A percentile compares a stretch with the other conserved stretches of the same genome.
Conservation (phyloP, 2,329 filamentous ascomycete genomes). For the Drechslerella dactyloides region DNA sequence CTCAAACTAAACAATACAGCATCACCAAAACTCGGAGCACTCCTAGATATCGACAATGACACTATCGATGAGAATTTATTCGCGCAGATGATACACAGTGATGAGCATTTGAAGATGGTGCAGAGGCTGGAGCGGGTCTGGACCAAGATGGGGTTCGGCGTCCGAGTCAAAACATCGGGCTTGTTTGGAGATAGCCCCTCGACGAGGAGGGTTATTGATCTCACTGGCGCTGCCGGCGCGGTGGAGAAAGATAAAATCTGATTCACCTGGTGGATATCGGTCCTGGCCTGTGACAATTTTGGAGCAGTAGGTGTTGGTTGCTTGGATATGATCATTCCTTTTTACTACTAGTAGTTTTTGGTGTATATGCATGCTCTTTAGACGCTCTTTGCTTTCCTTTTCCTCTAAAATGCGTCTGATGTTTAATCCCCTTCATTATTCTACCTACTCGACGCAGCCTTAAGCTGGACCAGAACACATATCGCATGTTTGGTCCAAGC, state of each 20-base stretch:
- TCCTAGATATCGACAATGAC: slow-evolving; percentile 13
- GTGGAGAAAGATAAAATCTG: slow-evolving; percentile 5
- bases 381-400: too few species aligned
- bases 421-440: not conserved
- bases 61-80: slow-evolving; percentile 33
- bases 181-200: slow-evolving; percentile 4
- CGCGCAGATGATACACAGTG: slow-evolving; percentile 38
- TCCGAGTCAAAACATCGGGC: slow-evolving; percentile 16
- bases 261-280: not conserved
- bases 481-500: too few species aligned
- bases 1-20: not conserved
- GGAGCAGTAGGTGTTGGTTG: not conserved
- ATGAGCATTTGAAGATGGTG: slow-evolving; percentile 44
- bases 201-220: not conserved
- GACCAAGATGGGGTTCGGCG: slow-evolving; percentile 20
- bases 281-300: too few species aligned
- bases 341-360: too few species aligned
- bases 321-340: too few species aligned
- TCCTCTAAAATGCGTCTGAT: too few species aligned
- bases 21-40: not conserved
- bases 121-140: slow-evolving; percentile 38
- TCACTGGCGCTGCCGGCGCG: not conserved
- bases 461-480: too few species aligned
- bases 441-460: too few species aligned
- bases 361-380: too few species aligned